Evolutionary conservation across 1,284 basidiomycete genomes (phyloP), one percentile per base, ranked within the genome.

Genomic region (Anthracocystis setariae): DNA sequence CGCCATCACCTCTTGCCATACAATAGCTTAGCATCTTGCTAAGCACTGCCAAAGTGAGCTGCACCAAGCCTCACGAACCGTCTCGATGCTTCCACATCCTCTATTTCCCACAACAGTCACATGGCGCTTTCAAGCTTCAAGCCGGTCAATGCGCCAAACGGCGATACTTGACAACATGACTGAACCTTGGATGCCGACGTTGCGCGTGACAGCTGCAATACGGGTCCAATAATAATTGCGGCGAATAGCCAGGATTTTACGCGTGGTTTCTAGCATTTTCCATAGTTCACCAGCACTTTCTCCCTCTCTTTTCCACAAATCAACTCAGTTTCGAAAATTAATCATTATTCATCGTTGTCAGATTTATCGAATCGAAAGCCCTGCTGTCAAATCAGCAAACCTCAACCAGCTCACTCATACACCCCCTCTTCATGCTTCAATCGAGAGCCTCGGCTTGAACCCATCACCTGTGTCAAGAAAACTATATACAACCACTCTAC

Each of bases 261-360:
- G 53, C 49, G 64, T 20, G n/a, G 5, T 45, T 67, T 67, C 64
- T 53, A 67, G 64, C 56, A 33, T 35, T 21, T 60, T 67, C 58
- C 29, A 29, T 12, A 12, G 29, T 12, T 7, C 29, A 29, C 40
- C 21, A 42, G 40, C 40, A 42, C 17, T 23, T 20, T 42, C 7
- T 8, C 20, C 15, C 35, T 17, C n/a, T 5, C 8, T 15, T 37
- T n/a, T 5, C 35, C 15, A 5, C 5, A 37, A 37, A n/a, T n/a
- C n/a, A n/a, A n/a, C n/a, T n/a, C n/a, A n/a, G n/a, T n/a, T n/a
- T n/a, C n/a, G n/a, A n/a, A n/a, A n/a, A n/a, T n/a, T n/a, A n/a
- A n/a, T n/a, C n/a, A n/a, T n/a, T n/a, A n/a, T n/a, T n/a, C n/a
- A n/a, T n/a, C n/a, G n/a, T n/a, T n/a, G n/a, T n/a, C n/a, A n/a